phyloP scores from a whole-genome alignment of 1,284 basidiomycete genomes.

The Ceratobasidium sp. region DNA sequence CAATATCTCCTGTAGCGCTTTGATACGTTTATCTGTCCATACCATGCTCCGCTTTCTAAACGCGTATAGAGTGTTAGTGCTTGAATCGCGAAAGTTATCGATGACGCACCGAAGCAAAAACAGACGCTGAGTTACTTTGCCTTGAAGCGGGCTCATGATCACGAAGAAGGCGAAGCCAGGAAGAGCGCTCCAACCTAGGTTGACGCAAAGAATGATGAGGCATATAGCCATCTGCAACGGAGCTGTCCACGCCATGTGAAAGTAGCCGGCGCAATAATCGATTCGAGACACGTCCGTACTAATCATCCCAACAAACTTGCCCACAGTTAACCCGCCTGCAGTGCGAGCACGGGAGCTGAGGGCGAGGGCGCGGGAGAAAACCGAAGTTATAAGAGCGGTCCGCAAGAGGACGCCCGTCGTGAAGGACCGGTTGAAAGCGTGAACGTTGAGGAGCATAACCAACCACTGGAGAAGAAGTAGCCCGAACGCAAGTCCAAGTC shows the following conservation, averaged over 20 bases:
- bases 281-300: constrained; percentile 93
- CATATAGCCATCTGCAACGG: constrained; percentile 81
- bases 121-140: constrained; percentile 81
- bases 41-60: constrained; percentile 84
- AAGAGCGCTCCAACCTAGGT: constrained; percentile 85
- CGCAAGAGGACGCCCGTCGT: constrained; percentile 79
- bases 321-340: constrained; percentile 76
- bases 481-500: constrained; percentile 82
- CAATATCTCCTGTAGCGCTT: constrained; percentile 82
- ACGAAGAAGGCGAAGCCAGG: constrained; percentile 88
- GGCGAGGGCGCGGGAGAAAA: constrained; percentile 84
- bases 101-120: constrained; percentile 55
- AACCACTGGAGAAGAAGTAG: constrained; percentile 79
- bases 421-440: constrained; percentile 83
- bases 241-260: constrained; percentile 83
- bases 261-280: constrained; percentile 86
- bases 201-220: constrained; percentile 74
- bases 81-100: not conserved
- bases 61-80: constrained; percentile 42
- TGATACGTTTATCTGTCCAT: constrained; percentile 86
- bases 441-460: constrained; percentile 78
- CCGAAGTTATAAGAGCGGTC: constrained; percentile 88
- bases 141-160: constrained; percentile 73
- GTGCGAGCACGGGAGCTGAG: constrained; percentile 86
- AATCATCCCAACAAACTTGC: constrained; percentile 91